phyloP scores from a whole-genome alignment of 768 basidiomycete genomes.

The Pulveroboletus sp. region DNA sequence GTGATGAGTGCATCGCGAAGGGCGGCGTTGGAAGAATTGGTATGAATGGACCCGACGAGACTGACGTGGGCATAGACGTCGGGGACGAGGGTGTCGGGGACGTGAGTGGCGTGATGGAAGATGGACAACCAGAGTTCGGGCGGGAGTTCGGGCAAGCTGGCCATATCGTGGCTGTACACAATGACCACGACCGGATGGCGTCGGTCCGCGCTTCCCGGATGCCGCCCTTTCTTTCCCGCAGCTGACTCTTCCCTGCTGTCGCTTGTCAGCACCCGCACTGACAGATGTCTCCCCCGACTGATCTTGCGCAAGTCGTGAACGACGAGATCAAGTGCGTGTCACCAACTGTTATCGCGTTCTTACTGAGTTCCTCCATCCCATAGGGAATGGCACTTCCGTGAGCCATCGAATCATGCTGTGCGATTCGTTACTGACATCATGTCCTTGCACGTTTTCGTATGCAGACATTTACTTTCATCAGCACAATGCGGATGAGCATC shows the following conservation, averaged over 20 bases:
- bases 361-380: background rate
- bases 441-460: background rate
- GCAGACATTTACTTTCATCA: slow-evolving; percentile 80
- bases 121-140: slow-evolving; percentile 24
- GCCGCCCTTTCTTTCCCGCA: too few relatives aligned
- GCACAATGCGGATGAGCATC: slow-evolving; percentile 54
- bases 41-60: slow-evolving; percentile 6
- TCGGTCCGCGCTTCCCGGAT: too few relatives aligned
- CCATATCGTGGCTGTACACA: background rate
- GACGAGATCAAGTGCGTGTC: slow-evolving; percentile 57
- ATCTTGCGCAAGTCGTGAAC: slow-evolving; percentile 53
- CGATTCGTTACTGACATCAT: background rate
- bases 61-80: slow-evolving; percentile 20
- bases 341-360: background rate
- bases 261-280: too few relatives aligned
- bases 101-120: slow-evolving; percentile 20
- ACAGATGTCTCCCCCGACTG: slow-evolving; percentile 36
- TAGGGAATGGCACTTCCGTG: slow-evolving; percentile 82
- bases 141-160: slow-evolving; percentile 3
- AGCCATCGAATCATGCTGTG: slow-evolving; percentile 16
- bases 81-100: slow-evolving; percentile 18
- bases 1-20: slow-evolving; percentile 22
- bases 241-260: too few relatives aligned
- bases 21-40: background rate
- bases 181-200: too few relatives aligned